Base-by-base conservation (phyloP, 2,329 filamentous ascomycete genomes). In the Exophiala calicioides region DNA sequence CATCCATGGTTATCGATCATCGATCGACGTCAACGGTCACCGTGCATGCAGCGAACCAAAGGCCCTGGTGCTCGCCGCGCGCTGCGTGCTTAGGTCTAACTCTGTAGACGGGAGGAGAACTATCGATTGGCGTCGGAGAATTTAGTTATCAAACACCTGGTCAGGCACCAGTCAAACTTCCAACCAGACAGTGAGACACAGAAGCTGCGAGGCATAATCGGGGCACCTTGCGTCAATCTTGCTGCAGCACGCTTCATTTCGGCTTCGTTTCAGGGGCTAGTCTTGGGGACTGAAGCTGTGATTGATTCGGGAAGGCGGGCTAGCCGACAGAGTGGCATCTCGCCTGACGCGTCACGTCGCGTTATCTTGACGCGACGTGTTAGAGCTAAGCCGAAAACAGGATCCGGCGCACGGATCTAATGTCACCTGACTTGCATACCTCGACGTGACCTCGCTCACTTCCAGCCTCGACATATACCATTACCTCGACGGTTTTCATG, bases 61-160 rank as follows among this genome's bases (percentile, higher is more conserved):
- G n/a, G n/a, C n/a, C n/a, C n/a, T n/a, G n/a, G n/a, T n/a, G n/a
- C n/a, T n/a, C n/a, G n/a, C n/a, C n/a, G n/a, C n/a, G n/a, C n/a
- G n/a, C n/a, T n/a, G n/a, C n/a, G n/a, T n/a, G n/a, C n/a, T n/a
- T n/a, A n/a, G n/a, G n/a, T n/a, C n/a, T n/a, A n/a, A n/a, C n/a
- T n/a, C n/a, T n/a, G n/a, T n/a, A n/a, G n/a, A n/a, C n/a, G n/a
- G n/a, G n/a, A n/a, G n/a, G n/a, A n/a, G 21, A 19, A 34, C 32
- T 36, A 36, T 36, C 19, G 33, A 36, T 40, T 49, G 36, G 40
- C 39, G 37, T 31, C 50, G 50, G 50, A 50, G 41, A 49, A 39
- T 53, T 53, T 32, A 15, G 30, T 31, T 34, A 40, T 50, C 29
- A 15, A 31, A 30, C 8, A 20, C 32, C 39, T 43, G 34, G 33